These are phyloP conservation scores for Rhododendron ovatum DNA, from an alignment of 148 eudicot species.

Conservation along the genomic window DNA sequence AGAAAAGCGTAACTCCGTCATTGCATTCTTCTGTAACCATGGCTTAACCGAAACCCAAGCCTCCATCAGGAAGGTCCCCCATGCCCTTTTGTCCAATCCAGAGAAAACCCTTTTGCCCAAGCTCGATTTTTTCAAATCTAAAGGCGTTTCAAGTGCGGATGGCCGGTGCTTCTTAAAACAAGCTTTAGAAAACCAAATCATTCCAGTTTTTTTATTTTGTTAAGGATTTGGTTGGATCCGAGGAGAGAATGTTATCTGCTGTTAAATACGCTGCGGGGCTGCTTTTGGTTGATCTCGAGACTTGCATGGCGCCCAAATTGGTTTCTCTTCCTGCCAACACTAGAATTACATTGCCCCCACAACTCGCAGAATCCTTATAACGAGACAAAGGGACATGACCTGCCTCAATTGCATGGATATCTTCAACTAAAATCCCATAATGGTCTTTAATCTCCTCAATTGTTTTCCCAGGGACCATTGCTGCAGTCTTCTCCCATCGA, in stretches of 20 bases:
- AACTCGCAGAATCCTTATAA: constrained; percentile 15
- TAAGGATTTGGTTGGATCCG: background rate
- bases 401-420: constrained; percentile 34
- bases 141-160: constrained; percentile 6
- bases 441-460: constrained; percentile 32
- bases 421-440: constrained; percentile 28
- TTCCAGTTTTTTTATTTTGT: background rate
- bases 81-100: background rate
- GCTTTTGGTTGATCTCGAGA: background rate
- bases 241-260: background rate
- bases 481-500: constrained; percentile 37
- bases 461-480: constrained; percentile 43
- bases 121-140: constrained; percentile 1
- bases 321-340: constrained; percentile 10
- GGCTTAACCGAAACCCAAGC: constrained; percentile 6
- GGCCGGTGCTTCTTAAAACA: background rate
- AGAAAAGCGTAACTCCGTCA: background rate
- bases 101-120: constrained; percentile 18
- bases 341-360: background rate
- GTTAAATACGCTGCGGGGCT: background rate
- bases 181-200: background rate
- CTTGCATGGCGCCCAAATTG: constrained; percentile 4
- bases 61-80: constrained; percentile 3
- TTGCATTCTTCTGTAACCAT: background rate
- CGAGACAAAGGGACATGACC: constrained; percentile 29